Base-by-base conservation (phyloP, 345 rosid genomes). In the Noccaea bulbosa region DNA sequence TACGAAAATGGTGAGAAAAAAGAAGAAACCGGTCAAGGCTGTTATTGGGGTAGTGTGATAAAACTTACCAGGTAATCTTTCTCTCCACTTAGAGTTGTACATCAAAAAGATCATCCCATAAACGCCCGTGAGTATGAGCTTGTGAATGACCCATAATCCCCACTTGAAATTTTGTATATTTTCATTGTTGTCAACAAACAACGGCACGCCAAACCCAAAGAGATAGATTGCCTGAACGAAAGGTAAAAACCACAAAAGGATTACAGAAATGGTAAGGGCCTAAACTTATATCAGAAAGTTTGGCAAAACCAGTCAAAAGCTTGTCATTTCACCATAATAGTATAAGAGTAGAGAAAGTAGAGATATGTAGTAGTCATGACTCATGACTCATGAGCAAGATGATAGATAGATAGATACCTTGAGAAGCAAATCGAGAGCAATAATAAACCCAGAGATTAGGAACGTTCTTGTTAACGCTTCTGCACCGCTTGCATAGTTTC, bases 71-170 rank as follows among this genome's bases (percentile, higher is more conserved):
- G 98, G 96, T 38, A 92, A 70, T 60, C 84, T 84, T 67, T 93
- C 97, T 75, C 96, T 89, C 95, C 97, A 85, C 73, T 63, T 82
- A 46, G 95, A 89, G 69, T 85, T 87, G 81, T 93, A 89, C 88
- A 91, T 89, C 69, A 79, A 79, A 46, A 89, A 49, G 58, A 91
- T 84, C 63, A 77, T 10, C 55, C 92, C 93, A 77, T 93, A 93
- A 61, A 86, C 78, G 8, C 84, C 91, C 8, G 97, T 84, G 8
- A 91, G 88, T 44, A 87, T 86, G 9, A 93, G 90, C 78, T 88
- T 80, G 39, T 93, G 97, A 48, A 84, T 73, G 43, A 87, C 78
- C 97, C 97, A 93, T 76, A 93, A 73, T 14, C 80, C 83, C 98
- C 96, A 91, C 74, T 93, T 93, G 70, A 80, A 71, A n/a, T 53